These are phyloP conservation scores for Fusarium chlamydosporum DNA, from an alignment of 2,329 filamentous ascomycete species.

Conservation along the genomic window DNA sequence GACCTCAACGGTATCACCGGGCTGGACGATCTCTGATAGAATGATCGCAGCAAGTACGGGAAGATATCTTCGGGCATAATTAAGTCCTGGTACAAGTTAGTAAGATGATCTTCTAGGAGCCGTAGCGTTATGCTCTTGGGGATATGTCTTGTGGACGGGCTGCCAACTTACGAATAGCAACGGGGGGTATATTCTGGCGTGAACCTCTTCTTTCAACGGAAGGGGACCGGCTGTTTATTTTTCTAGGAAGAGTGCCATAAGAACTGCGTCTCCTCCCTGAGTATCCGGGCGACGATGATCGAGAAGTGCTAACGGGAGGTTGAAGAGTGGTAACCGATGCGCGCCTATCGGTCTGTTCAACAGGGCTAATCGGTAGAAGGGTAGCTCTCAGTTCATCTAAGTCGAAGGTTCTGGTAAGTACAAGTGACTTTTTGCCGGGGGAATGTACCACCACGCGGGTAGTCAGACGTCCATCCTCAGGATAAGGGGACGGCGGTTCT, in stretches of 20 bases:
- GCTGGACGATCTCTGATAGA: conserved; percentile 65
- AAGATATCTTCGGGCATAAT: conserved; percentile 57
- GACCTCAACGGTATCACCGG: conserved; percentile 69
- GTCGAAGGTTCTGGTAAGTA: conserved; percentile 66
- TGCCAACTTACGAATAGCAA: conserved; percentile 47
- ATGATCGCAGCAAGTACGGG: conserved; percentile 70
- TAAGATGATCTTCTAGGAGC: background rate
- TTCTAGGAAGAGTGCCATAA: conserved; percentile 13
- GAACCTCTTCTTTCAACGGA: conserved; percentile 27
- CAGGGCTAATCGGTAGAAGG: conserved; percentile 56
- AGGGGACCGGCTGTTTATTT: background rate
- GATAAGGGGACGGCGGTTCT: conserved; percentile 34
- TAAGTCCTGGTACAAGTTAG: conserved; percentile 48
- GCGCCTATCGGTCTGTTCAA: conserved; percentile 30
- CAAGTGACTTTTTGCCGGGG: conserved; percentile 60
- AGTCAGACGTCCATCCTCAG: conserved; percentile 41
- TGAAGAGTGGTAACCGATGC: conserved; percentile 38
- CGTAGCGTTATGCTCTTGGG: background rate
- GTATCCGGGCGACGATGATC: conserved; percentile 22
- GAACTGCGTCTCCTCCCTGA: conserved; percentile 37
- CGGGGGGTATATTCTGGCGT: conserved; percentile 25
- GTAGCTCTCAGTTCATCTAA: conserved; percentile 63
- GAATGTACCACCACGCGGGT: conserved; percentile 52
- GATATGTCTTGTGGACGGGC: too few relatives aligned
- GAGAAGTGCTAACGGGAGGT: conserved; percentile 6